Base-by-base conservation (phyloP, 2,329 filamentous ascomycete species). In the Pseudogymnoascus sp. region DNA sequence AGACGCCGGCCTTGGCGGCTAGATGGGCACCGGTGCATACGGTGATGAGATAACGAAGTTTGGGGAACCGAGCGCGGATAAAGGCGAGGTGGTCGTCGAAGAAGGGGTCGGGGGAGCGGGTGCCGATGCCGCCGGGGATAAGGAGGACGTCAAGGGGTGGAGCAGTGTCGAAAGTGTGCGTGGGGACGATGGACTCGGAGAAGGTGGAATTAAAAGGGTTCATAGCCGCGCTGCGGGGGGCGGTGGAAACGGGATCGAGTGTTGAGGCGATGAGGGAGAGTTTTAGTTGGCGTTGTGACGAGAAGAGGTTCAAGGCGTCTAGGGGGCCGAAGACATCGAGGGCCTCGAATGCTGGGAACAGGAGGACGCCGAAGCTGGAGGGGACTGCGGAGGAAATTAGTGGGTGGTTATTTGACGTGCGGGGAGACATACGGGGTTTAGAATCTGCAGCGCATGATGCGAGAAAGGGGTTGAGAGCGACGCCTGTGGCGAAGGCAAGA, bases 121-220 rank as follows among this genome's bases (percentile, higher is more conserved):
- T 76, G 0, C 86, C 87, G 0, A 75, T 61, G 0, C 88, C 87
- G 1, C 88, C 87, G 0, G 88, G 88, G 6, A 90, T 73, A n/a
- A 91, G 72, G 17, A 90, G 77, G 3, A 89, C 82, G 44, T 89
- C 84, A 3, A 88, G 73, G 4, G 62, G 44, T 1, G 69, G 69
- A 2, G 67, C 62, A 9, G 50, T 69, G 6, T 46, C 38, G 46
- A 66, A 70, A 15, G 69, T 68, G 44, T 69, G 68, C 3, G 68
- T 70, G 21, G 67, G 67, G 10, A 68, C 59, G 13, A 68, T 60
- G 29, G 65, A 64, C 37, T 66, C 62, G 35, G 63, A 59, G 23
- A 70, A 67, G 17, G 67, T 63, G 21, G 67, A 68, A 11, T 64
- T 67, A 3, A 67, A 29, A 60, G 46, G 26, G 10, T 53, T 53